Conservation (phyloP, 2,329 filamentous ascomycete species). For the Trichoderma koningiopsis region DNA sequence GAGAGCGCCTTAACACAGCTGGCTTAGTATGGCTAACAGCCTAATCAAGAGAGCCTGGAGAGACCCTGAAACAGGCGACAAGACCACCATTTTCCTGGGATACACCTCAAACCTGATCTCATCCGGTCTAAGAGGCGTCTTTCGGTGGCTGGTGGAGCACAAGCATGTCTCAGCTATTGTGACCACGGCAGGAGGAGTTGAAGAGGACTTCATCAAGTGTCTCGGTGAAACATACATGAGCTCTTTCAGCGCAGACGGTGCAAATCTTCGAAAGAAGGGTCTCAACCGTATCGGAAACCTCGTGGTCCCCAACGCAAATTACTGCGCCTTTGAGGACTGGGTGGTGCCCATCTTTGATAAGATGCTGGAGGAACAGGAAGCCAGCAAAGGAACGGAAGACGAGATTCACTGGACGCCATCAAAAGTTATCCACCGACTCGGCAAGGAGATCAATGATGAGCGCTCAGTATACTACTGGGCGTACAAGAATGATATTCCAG, state of each 20-base stretch:
- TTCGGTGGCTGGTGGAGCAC: constrained; percentile 92
- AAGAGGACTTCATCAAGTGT: constrained; percentile 99
- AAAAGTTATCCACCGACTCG: constrained; percentile 85
- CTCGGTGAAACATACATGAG: constrained; percentile 92
- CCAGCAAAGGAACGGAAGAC: constrained; percentile 66
- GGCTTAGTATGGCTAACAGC: background rate
- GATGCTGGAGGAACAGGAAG: constrained; percentile 93
- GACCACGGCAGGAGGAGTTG: constrained; percentile 90
- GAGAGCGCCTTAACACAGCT: background rate
- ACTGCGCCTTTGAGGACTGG: constrained; percentile 98
- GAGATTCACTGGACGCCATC: constrained; percentile 90
- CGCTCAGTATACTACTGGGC: constrained; percentile 96
- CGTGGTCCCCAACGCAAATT: constrained; percentile 90
- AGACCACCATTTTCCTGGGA: constrained; percentile 92
- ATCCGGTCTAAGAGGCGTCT: constrained; percentile 85
- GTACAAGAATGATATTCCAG: constrained; percentile 92
- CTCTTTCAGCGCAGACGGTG: constrained; percentile 76
- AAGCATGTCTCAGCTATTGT: constrained; percentile 91
- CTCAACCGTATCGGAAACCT: constrained; percentile 96
- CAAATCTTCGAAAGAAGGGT: constrained; percentile 77
- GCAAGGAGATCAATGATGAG: constrained; percentile 92
- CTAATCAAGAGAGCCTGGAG: constrained; percentile 67
- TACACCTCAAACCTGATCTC: constrained; percentile 99
- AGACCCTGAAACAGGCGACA: constrained; percentile 75
- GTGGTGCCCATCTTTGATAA: constrained; percentile 90